Evolutionary conservation across 805 yeast species (phyloP).

Genomic region (Naumovozyma dairenensis): DNA sequence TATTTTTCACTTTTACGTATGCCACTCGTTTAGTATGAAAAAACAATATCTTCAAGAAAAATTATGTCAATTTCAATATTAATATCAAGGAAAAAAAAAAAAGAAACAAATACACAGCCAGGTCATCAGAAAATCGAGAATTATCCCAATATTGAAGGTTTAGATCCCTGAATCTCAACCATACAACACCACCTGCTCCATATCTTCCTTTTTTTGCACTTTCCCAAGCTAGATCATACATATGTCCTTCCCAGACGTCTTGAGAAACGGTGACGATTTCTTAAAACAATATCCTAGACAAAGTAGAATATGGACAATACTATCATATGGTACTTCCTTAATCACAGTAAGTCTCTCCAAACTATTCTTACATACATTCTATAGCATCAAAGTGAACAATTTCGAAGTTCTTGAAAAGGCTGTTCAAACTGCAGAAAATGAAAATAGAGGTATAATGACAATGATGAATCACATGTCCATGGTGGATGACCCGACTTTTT

Average conservation of each 20-base stretch:
- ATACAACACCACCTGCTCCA: too few relatives aligned
- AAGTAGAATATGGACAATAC: conserved; percentile 49
- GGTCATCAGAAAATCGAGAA: too few relatives aligned
- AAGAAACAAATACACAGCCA: too few relatives aligned
- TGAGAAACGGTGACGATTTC: conserved; percentile 65
- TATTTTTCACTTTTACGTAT: too few relatives aligned
- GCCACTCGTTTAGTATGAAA: too few relatives aligned
- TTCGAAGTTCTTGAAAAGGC: conserved; percentile 58
- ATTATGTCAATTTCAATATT: too few relatives aligned
- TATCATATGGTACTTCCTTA: conserved; percentile 60
- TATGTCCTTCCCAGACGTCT: conserved; percentile 64
- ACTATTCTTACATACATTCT: conserved; percentile 46
- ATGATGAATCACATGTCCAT: conserved; percentile 89
- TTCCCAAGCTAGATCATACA: not conserved
- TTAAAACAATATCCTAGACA: conserved; percentile 53
- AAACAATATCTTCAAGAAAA: too few relatives aligned
- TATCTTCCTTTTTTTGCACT: not conserved
- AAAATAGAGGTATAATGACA: conserved; percentile 70
- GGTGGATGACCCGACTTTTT: conserved; percentile 84
- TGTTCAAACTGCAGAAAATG: conserved; percentile 47
- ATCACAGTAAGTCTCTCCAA: conserved; percentile 59
- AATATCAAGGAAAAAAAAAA: too few relatives aligned
- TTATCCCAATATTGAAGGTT: too few relatives aligned
- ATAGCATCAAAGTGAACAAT: conserved; percentile 53
- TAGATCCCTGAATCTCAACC: too few relatives aligned